Evolutionary conservation across 2,329 filamentous ascomycete species (phyloP), one percentile per base, ranked within the genome.

Genomic region (Didymella glomerata): DNA sequence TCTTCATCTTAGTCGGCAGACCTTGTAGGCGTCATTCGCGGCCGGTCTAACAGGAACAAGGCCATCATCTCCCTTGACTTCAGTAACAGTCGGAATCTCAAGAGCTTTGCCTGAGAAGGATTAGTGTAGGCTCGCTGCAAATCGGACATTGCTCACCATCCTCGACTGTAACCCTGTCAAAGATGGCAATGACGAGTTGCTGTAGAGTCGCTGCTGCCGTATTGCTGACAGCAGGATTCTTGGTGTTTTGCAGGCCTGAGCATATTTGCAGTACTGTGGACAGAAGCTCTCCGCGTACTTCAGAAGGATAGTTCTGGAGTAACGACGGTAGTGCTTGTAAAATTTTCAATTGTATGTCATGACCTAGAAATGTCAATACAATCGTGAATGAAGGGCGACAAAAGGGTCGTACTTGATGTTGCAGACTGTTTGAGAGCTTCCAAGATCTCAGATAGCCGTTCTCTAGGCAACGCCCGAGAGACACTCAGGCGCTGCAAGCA

Each of bases 131-230:
- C 1, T 8, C 6, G 2, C 10, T 16, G 7, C 3, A 16, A 6
- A 3, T 16, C 8, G 13, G 20, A 14, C 20, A 9, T 24, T 10
- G n/a, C 56, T 10, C 18, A 90, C 88, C 88, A 74, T 97, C 93
- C 80, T 97, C 93, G 6, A 82, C 81, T 0, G 88, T 86, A 2
- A 97, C 92, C 75, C 96, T 95, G 75, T 98, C 95, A 77, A 97
- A 98, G 0, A 97, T 90, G 0, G 91, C 90, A 30, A 95, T 92
- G 8, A 98, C 89, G 14, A 99, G 85, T 76, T 98, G 95, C 77
- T 97, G 94, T 53, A 99, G 81, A 2, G 95, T 98, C n/a, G 95
- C 95, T 25, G 94, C 92, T 10, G 95, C 95, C 1, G 96, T 98
- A 69, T 96, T 96, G 73, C 94, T 96, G 68, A 99, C 93, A 50